Base-by-base conservation (phyloP, 2,329 filamentous ascomycete species). In the Xylariaceae sp. region DNA sequence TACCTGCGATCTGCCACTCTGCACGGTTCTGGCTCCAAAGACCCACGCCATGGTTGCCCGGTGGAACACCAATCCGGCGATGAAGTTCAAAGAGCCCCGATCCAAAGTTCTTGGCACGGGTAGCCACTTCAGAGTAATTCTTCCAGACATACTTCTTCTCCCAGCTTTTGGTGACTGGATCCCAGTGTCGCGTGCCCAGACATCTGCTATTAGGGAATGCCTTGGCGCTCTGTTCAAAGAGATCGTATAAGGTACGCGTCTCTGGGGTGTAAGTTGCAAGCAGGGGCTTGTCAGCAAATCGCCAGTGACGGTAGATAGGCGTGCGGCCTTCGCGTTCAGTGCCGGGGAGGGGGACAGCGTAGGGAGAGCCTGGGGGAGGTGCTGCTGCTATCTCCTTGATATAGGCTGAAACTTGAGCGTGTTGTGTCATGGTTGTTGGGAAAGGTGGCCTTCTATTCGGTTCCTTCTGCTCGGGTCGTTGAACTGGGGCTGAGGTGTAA, bases 21-120 rank as follows among this genome's bases (percentile, higher is more conserved):
- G 91, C 88, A 58, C 91, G 83, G 75, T 96, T 96, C 74, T 92
- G 89, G 69, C 90, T 91, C 91, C 91, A 96, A 46, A 96, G 76
- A 19, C 91, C 92, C 62, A 96, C 80, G 50, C 88, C 90, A 71
- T 90, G 89, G 70, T 89, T 87, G 44, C 82, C 77, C 4, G 81
- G 84, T 11, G 81, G 82, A 40, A 94, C 80, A 49, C 91, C 90
- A 60, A 86, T 79, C 67, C 86, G 82, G 71, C 88, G 83, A 75
- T 96, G 91, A 65, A 98, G 77, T 74, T 95, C 89, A 34, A 93
- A 87, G 44, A 98, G 75, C 56, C 94, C 95, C 34, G 88, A 89
- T 62, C 95, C 95, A 65, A 97, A 84, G 73, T 95, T 91, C 71
- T 88, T 89, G 70, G 91, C 87, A 71, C 93, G 85, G 76, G 85